Base-by-base conservation (phyloP, 139 green algal genomes). In the Chlamydomonas schloesseri region DNA sequence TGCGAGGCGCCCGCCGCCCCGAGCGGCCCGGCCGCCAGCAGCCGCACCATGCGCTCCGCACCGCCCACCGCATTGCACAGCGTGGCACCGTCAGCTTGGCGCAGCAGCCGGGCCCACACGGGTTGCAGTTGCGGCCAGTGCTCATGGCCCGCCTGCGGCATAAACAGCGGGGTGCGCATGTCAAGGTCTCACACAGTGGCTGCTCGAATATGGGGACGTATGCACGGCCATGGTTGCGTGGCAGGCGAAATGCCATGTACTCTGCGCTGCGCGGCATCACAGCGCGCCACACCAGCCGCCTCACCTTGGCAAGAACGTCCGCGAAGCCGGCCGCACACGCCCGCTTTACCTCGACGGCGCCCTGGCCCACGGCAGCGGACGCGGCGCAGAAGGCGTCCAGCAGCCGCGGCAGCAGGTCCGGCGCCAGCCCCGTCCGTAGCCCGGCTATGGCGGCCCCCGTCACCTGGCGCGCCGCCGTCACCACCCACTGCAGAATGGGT, bases 281-380 rank as follows among this genome's bases (percentile, higher is more conserved):
- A n/a, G n/a, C n/a, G n/a, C n/a, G n/a, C n/a, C n/a, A n/a, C n/a
- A n/a, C n/a, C n/a, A n/a, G n/a, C n/a, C n/a, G n/a, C 23, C 77
- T 15, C 62, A 85, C 79, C 79, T 76, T 24, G 6, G 0, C 31
- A 2, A 53, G 47, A 18, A 85, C 79, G 79, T 67, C 65, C 2
- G 36, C 47, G 21, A 85, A 75, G 79, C 79, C 75, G 17, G 50
- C 65, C 26, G 79, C 79, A 24, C 46, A 67, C 4, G 79, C 29
- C n/a, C 65, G 65, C 29, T 71, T 34, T 3, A 67, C 65, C 18
- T 85, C 79, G n/a, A 37, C 46, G 31, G 79, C 65, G 65, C 65
- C 79, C 65, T 67, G 65, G 36, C 79, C 79, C 64, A 85, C 79
- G 65, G 79, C 79, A n/a, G n/a, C 65, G 65, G 79, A 31, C 29